These are phyloP conservation scores for Pythium phragmitis DNA, from an alignment of 352 stramenopile species.

Conservation along the genomic window DNA sequence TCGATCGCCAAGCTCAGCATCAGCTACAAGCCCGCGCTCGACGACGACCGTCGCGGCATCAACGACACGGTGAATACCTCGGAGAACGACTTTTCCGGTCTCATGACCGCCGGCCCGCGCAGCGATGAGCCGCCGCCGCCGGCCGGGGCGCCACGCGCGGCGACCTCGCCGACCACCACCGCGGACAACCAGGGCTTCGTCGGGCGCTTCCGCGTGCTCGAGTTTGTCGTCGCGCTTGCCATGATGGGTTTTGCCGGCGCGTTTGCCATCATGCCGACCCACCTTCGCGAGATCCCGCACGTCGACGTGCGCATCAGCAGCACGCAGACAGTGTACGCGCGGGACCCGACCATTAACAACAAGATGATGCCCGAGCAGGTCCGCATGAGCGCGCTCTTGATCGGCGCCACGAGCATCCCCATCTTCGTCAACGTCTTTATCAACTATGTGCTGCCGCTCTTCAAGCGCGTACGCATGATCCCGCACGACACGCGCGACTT, in stretches of 20 bases:
- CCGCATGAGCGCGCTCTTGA: slow-evolving; percentile 45
- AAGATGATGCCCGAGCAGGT: slow-evolving; percentile 63
- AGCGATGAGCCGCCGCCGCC: background rate
- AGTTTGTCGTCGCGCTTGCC: slow-evolving; percentile 50
- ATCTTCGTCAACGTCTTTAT: slow-evolving; percentile 52
- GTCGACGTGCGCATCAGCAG: slow-evolving; percentile 51
- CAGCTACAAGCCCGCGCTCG: background rate
- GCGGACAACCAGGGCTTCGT: slow-evolving; percentile 17
- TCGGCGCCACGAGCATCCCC: slow-evolving; percentile 37
- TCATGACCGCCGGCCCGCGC: slow-evolving; percentile 7
- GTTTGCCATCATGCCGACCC: slow-evolving; percentile 52
- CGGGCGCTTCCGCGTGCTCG: slow-evolving; percentile 43
- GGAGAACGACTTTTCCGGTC: slow-evolving; percentile 19
- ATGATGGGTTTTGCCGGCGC: slow-evolving; percentile 48
- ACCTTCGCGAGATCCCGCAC: slow-evolving; percentile 51
- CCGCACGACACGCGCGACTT: slow-evolving; percentile 74
- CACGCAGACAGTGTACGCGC: slow-evolving; percentile 45
- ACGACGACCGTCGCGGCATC: slow-evolving; percentile 3
- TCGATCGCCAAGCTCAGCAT: background rate
- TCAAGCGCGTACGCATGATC: slow-evolving; percentile 49
- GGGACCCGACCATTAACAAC: slow-evolving; percentile 57
- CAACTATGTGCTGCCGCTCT: slow-evolving; percentile 53
- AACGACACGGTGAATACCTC: slow-evolving; percentile 22
- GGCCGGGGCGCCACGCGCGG: background rate
- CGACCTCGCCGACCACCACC: background rate